A percentile compares a stretch with the other conserved stretches of the same genome.
phyloP scores from a whole-genome alignment of 768 basidiomycete genomes.

The Trametes sanguinea region DNA sequence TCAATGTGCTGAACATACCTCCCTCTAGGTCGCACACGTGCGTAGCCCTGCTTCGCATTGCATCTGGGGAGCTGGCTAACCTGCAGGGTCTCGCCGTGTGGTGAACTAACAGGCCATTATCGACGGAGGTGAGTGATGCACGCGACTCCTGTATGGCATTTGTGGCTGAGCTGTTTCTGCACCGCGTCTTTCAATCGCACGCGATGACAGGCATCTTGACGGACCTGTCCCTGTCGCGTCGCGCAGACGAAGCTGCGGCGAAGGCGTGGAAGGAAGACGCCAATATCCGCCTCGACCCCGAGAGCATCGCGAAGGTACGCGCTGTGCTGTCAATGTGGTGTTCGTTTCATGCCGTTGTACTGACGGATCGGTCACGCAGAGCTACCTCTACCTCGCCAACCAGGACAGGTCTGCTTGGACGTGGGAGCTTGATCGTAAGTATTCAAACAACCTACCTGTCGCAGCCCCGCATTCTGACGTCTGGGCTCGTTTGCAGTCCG shows the following conservation, averaged over 20 bases:
- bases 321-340: neutral
- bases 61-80: neutral
- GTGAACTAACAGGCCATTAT: slow-evolving; percentile 54
- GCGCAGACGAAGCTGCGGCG: slow-evolving; percentile 15
- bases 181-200: neutral
- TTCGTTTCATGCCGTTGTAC: neutral
- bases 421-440: slow-evolving; percentile 79
- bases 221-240: slow-evolving; percentile 35
- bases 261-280: slow-evolving; percentile 46
- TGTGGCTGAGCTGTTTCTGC: neutral
- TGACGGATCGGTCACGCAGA: slow-evolving; percentile 37
- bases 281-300: slow-evolving; percentile 55
- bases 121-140: slow-evolving; percentile 53
- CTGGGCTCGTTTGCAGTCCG: slow-evolving; percentile 38
- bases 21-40: slow-evolving; percentile 61
- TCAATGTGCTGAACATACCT: neutral
- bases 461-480: neutral
- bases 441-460: neutral
- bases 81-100: neutral
- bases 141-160: neutral
- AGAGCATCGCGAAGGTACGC: slow-evolving; percentile 68
- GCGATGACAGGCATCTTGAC: slow-evolving; percentile 38
- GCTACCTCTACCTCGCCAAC: slow-evolving; percentile 64
- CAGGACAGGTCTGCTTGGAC: slow-evolving; percentile 76
- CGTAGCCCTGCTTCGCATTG: slow-evolving; percentile 30